Evolutionary conservation across 192 early-diverging fungal genomes (phyloP), one percentile per base, ranked within the genome.

Genomic region (Kappamyces sp.): DNA sequence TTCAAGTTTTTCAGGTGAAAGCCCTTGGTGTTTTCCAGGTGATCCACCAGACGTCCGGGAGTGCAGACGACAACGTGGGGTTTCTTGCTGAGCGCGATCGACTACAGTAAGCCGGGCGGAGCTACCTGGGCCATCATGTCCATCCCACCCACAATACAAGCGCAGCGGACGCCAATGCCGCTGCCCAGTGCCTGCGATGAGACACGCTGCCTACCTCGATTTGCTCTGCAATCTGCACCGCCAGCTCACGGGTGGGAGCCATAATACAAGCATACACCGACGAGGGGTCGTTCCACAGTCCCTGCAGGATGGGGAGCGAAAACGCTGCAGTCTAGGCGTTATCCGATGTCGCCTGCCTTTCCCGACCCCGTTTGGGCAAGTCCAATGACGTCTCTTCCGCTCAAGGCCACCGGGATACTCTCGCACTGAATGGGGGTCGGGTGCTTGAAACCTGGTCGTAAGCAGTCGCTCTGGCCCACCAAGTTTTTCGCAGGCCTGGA

Each of bases 21-120:
- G 15, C 95, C 95, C 63, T 98, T 98, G 12, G 95, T 98, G 74
- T 98, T 96, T 69, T 98, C 92, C 62, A 98, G 68, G 63, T 96
- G 95, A 67, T 96, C 95, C 52, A 93, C 86, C 61, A 98, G 66
- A 47, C 95, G 84, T 9, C 95, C 95, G 7, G 95, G 95, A 1
- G 95, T 98, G 66, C 91, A 92, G 43, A 98, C 87, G 22, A 98
- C 78, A 15, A 98, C 76, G 64, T 98, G 95, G 5, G 95, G 95
- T 57, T 90, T 90, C 61, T 93, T 94, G 9, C 91, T 91, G 2
- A 98, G 74, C 4, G 91, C 91, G 62, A 96, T 96, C 7, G 89
- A 73, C 22, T 22, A 22, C 22, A 22, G 22, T 22, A 22, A 22
- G 22, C 22, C 22, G 22, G 22, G 22, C 22, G 22, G 22, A 22